Conservation (phyloP, 2,329 filamentous ascomycete genomes). For the Uncinocarpus reesii region DNA sequence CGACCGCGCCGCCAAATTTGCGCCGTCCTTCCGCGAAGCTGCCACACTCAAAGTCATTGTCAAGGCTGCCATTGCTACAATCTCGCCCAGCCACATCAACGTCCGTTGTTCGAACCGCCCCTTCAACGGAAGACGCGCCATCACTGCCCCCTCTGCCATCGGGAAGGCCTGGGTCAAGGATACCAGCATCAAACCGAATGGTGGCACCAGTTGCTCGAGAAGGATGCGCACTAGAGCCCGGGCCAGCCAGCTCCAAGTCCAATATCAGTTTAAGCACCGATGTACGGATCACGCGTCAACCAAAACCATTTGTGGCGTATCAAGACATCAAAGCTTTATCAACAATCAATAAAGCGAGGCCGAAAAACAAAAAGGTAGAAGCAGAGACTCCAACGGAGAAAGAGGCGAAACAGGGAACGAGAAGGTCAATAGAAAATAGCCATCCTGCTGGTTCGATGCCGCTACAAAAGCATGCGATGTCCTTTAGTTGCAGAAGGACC, state of each 20-base stretch:
- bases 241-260: background rate
- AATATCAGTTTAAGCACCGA: background rate
- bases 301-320: slow-evolving; percentile 15
- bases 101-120: background rate
- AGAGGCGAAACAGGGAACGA: background rate
- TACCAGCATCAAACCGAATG: slow-evolving; percentile 10
- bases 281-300: background rate
- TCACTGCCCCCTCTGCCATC: background rate
- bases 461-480: background rate
- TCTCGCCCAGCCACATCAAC: slow-evolving; percentile 2
- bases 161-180: background rate
- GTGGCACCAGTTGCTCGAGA: background rate
- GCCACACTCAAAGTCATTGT: background rate
- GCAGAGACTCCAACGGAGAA: background rate
- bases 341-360: background rate
- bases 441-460: background rate
- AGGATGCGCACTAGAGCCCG: background rate
- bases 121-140: background rate
- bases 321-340: slow-evolving; percentile 12
- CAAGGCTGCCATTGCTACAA: slow-evolving; percentile 8
- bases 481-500: background rate
- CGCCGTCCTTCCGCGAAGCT: slow-evolving; percentile 4
- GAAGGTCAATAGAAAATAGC: background rate
- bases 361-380: background rate
- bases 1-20: background rate